These are phyloP conservation scores for Heterobasidion parviporum DNA, from an alignment of 1,284 basidiomycete genomes.

Conservation along the genomic window DNA sequence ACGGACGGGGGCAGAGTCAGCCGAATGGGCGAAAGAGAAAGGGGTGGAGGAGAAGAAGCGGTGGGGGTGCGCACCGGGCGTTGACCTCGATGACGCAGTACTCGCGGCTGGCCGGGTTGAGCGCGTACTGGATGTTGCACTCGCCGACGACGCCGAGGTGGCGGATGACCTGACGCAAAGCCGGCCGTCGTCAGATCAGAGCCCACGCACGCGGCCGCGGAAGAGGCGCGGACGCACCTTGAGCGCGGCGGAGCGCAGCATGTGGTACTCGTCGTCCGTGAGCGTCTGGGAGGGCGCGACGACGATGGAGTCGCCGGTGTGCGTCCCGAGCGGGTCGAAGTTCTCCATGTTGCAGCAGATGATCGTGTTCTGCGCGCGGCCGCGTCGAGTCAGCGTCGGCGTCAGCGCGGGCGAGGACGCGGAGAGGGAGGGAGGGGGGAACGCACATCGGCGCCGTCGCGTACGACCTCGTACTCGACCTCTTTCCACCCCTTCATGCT, in stretches of 20 bases:
- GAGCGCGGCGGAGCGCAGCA: conserved; percentile 95
- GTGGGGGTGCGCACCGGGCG: conserved; percentile 61
- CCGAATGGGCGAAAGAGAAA: conserved; percentile 4
- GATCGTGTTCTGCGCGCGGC: conserved; percentile 66
- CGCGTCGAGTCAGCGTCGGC: not conserved
- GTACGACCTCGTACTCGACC: conserved; percentile 98
- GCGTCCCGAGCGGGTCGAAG: conserved; percentile 97
- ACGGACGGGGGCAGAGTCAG: too few relatives aligned
- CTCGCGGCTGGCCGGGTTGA: conserved; percentile 88
- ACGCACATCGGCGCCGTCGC: conserved; percentile 82
- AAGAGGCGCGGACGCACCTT: conserved; percentile 52
- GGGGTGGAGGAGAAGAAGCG: conserved; percentile 8
- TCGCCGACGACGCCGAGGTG: conserved; percentile 98
- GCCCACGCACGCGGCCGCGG: too few relatives aligned
- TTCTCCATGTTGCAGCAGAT: conserved; percentile 99
- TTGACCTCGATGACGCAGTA: conserved; percentile 99
- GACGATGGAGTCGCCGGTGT: conserved; percentile 99
- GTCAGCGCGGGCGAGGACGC: conserved; percentile 1
- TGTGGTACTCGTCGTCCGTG: conserved; percentile 97
- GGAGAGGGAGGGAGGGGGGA: conserved; percentile 24
- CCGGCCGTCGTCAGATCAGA: too few relatives aligned
- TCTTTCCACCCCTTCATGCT: conserved; percentile 99
- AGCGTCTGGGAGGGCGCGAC: conserved; percentile 98
- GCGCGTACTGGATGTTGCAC: conserved; percentile 98
- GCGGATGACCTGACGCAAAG: conserved; percentile 50